Evolutionary conservation across 345 rosid genomes (phyloP).

Genomic region (Capsella bursapastoris): DNA sequence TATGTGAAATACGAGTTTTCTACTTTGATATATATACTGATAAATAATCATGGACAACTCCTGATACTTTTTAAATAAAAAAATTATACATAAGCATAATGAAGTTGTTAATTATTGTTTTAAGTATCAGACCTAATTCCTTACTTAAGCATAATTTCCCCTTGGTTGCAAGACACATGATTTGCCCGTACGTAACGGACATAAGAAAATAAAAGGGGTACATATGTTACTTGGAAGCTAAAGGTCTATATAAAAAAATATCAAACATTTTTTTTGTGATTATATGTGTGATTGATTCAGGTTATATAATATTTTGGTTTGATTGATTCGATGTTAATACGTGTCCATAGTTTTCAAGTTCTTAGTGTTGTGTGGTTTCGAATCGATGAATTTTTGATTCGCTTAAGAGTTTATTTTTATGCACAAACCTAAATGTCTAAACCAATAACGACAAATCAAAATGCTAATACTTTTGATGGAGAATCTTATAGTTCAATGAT

Average conservation of each 20-base stretch:
- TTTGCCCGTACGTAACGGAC: constrained; percentile 41
- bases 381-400: too few species aligned
- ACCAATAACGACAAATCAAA: background rate
- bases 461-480: background rate
- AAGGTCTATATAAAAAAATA: background rate
- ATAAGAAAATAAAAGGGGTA: constrained; percentile 16
- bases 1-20: constrained; percentile 1
- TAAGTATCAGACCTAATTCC: constrained; percentile 37
- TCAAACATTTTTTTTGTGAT: too few species aligned
- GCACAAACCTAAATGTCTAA: background rate
- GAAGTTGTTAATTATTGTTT: constrained; percentile 12
- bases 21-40: constrained; percentile 1
- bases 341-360: background rate
- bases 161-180: constrained; percentile 35
- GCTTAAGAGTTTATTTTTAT: too few species aligned
- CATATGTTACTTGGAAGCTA: constrained; percentile 20
- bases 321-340: too few species aligned
- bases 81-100: background rate
- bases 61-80: background rate
- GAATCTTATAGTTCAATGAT: background rate
- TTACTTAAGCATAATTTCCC: constrained; percentile 36
- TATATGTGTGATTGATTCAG: too few species aligned
- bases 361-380: too few species aligned
- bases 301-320: too few species aligned
- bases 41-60: background rate